These are phyloP conservation scores for Fusarium buxicola DNA, from an alignment of 2,329 filamentous ascomycete species.

Conservation along the genomic window DNA sequence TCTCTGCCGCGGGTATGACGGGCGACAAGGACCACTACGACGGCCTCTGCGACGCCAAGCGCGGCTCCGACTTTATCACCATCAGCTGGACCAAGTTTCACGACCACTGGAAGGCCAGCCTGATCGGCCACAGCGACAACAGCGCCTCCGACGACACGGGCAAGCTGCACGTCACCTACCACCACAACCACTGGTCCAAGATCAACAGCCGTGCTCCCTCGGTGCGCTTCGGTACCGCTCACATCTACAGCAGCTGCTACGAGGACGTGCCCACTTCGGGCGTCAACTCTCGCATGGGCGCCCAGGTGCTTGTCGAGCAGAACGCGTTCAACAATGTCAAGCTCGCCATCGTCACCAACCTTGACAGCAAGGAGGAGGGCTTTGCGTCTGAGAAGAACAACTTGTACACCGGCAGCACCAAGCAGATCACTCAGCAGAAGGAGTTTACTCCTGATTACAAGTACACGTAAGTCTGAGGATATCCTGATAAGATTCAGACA, in stretches of 20 bases:
- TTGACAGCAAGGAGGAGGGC: conserved; percentile 59
- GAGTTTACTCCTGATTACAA: conserved; percentile 51
- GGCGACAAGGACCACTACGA: conserved; percentile 72
- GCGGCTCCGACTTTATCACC: conserved; percentile 66
- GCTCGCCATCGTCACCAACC: conserved; percentile 54
- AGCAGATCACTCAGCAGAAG: conserved; percentile 50
- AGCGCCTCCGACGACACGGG: conserved; percentile 64
- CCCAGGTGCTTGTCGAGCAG: conserved; percentile 65
- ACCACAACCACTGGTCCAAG: conserved; percentile 67
- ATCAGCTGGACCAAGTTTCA: conserved; percentile 45
- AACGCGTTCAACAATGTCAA: conserved; percentile 60
- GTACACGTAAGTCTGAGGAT: conserved; percentile 48
- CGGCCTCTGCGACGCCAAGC: conserved; percentile 68
- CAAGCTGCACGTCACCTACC: conserved; percentile 66
- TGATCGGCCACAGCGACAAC: conserved; percentile 68
- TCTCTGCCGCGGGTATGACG: conserved; percentile 60
- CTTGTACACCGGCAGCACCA: conserved; percentile 54
- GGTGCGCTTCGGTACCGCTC: conserved; percentile 69
- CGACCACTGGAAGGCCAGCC: conserved; percentile 69
- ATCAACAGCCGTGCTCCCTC: conserved; percentile 62
- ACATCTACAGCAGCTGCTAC: conserved; percentile 67
- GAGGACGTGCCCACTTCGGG: conserved; percentile 57
- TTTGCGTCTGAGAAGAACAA: conserved; percentile 59
- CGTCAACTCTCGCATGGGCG: conserved; percentile 65
- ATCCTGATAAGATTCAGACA: not conserved